A percentile compares a stretch with the other conserved stretches of the same genome.
These are phyloP conservation scores for Rhodotorula sp. DNA, from an alignment of 1,284 basidiomycete species.

Conservation along the genomic window DNA sequence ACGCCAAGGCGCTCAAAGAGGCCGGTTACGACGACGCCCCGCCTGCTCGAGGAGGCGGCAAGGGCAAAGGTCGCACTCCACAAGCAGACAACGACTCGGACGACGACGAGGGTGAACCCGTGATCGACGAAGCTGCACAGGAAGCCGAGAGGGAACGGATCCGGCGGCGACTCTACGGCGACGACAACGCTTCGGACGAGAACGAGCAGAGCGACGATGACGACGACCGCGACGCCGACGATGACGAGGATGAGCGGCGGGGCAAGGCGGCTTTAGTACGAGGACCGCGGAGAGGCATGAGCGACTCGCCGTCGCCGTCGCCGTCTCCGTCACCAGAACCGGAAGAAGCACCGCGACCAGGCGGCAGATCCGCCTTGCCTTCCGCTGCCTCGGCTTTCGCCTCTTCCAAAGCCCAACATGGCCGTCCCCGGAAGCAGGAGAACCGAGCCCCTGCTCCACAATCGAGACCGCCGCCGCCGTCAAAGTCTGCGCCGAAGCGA, in stretches of 20 bases:
- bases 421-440: not conserved
- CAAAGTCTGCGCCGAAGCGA: slow-evolving; percentile 13
- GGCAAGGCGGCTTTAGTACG: not conserved
- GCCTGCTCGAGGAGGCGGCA: not conserved
- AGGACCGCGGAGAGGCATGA: not conserved
- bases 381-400: slow-evolving; percentile 8
- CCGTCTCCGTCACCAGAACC: slow-evolving; percentile 22
- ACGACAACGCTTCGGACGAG: slow-evolving; percentile 26
- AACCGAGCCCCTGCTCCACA: not conserved
- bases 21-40: slow-evolving; percentile 31
- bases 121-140: slow-evolving; percentile 12
- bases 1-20: slow-evolving; percentile 35
- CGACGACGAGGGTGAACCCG: slow-evolving; percentile 10
- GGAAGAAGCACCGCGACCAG: slow-evolving; percentile 6
- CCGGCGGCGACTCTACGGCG: slow-evolving; percentile 29
- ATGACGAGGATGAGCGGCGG: slow-evolving; percentile 10
- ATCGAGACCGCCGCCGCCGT: not conserved
- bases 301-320: slow-evolving; percentile 7
- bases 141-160: slow-evolving; percentile 32
- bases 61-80: slow-evolving; percentile 5
- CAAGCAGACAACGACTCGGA: not conserved
- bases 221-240: not conserved
- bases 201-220: slow-evolving; percentile 25
- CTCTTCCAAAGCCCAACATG: not conserved
- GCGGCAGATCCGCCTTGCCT: slow-evolving; percentile 17